These are phyloP conservation scores for Collariella sp. DNA, from an alignment of 495 filamentous ascomycete species.

Conservation along the genomic window DNA sequence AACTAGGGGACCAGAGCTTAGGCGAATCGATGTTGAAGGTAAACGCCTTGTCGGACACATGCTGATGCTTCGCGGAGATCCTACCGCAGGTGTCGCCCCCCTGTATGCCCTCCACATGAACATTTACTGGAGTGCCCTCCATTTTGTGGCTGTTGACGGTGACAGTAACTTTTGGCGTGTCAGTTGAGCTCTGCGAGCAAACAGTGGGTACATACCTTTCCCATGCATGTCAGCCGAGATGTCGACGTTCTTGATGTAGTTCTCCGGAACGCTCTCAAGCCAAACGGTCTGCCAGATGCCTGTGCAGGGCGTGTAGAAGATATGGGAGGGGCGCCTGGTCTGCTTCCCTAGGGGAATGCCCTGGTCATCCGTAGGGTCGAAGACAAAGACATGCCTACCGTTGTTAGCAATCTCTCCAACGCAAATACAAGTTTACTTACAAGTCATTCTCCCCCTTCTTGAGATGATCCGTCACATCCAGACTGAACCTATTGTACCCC, in stretches of 20 bases:
- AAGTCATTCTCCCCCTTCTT: conserved; percentile 43
- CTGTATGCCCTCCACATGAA: conserved; percentile 34
- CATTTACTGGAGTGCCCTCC: conserved; percentile 29
- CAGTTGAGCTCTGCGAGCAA: neutral
- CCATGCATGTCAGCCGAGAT: conserved; percentile 52
- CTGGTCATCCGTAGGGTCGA: conserved; percentile 53
- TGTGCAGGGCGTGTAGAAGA: conserved; percentile 61
- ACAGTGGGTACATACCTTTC: conserved; percentile 33
- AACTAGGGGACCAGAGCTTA: conserved; percentile 52
- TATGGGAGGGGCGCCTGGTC: conserved; percentile 48
- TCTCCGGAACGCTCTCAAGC: conserved; percentile 51
- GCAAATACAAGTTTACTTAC: conserved; percentile 26
- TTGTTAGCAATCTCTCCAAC: neutral
- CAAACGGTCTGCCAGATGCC: conserved; percentile 67
- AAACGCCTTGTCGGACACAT: conserved; percentile 40
- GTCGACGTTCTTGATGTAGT: conserved; percentile 48
- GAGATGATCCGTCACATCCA: conserved; percentile 50
- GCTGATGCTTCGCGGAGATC: conserved; percentile 22
- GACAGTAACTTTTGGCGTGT: conserved; percentile 37
- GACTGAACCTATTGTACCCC: conserved; percentile 52
- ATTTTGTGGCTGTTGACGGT: conserved; percentile 36
- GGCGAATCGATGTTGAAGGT: conserved; percentile 42
- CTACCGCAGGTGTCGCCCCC: conserved; percentile 13
- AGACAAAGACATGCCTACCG: conserved; percentile 49
- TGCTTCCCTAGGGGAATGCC: conserved; percentile 62